Evolutionary conservation across 1,284 basidiomycete species (phyloP), one percentile per base, ranked within the genome.

Genomic region (Schizophyllum commune): DNA sequence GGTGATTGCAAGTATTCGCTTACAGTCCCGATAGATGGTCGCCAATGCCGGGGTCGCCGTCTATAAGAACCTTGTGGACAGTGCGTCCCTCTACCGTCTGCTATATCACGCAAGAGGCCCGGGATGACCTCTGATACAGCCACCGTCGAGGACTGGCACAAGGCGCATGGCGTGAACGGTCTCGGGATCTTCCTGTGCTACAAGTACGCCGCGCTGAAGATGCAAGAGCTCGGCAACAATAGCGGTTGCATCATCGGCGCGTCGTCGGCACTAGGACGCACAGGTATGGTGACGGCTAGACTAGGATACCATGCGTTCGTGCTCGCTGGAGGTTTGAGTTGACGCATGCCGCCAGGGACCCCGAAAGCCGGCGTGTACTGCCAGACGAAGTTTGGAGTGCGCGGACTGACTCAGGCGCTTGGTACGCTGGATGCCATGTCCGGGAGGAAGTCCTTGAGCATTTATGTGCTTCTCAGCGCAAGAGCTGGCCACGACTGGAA

Each of bases 401-500:
- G 69, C 34, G 67, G 65, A 13, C 57, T 72, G 33, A 73, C 71
- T 51, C 70, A 68, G 39, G 66, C 59, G 1, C 65, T 66, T 17
- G 68, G 71, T 73, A 63, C 19, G 64, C 62, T 33, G 5, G 27
- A 17, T 51, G 15, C 4, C 11, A 55, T 27, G 51, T 27, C 9
- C 9, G 32, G 8, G 32, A 7, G 20, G 19, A 32, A 5, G 32
- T 34, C 55, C n/a, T 34, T 19, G 66, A 65, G n/a, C n/a, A n/a
- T 63, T 52, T 59, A 55, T 19, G 60, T 19, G 27, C 32, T 59
- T 17, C 55, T 9, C 62, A 72, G 79, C 79, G 0, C 47, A 68
- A 17, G 79, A 83, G 61, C 65, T 79, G n/a, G 76, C 73, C 2
- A 66, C 68, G 51, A 59, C 81, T 60, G 70, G 72, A 1, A 80